Evolutionary conservation across 2,329 filamentous ascomycete species (phyloP).

Genomic region (Verticillium albo-atrum): DNA sequence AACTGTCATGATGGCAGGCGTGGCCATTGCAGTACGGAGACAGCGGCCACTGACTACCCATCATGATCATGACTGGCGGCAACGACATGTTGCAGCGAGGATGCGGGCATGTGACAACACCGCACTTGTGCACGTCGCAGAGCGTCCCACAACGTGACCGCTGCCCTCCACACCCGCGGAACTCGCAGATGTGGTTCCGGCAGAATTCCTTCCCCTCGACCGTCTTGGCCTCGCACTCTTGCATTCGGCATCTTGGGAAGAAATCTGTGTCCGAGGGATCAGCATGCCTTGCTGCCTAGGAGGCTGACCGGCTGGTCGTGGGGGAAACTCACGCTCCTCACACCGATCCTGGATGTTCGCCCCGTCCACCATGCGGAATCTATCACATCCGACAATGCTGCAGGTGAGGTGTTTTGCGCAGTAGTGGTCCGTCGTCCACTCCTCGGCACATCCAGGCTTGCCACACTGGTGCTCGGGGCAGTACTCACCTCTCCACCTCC

Average conservation of each 20-base stretch:
- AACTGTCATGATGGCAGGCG: slow-evolving; percentile 5
- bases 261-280: slow-evolving; percentile 3
- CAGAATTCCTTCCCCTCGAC: slow-evolving; percentile 10
- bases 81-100: neutral
- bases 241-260: slow-evolving; percentile 1
- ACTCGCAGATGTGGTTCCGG: slow-evolving; percentile 17
- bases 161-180: slow-evolving; percentile 13
- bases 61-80: neutral
- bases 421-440: slow-evolving; percentile 14
- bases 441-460: slow-evolving; percentile 17
- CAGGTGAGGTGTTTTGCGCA: slow-evolving; percentile 17
- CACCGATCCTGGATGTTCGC: slow-evolving; percentile 9
- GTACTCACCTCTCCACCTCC: slow-evolving; percentile 13
- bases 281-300: neutral
- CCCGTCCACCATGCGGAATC: slow-evolving; percentile 7
- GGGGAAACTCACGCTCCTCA: slow-evolving; percentile 17
- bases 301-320: neutral
- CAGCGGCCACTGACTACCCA: neutral
- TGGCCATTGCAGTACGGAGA: slow-evolving; percentile 9
- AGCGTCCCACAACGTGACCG: slow-evolving; percentile 1
- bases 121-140: slow-evolving; percentile 20
- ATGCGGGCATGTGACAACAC: slow-evolving; percentile 12
- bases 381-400: slow-evolving; percentile 5
- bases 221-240: slow-evolving; percentile 5
- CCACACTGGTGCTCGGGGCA: slow-evolving; percentile 22